These are phyloP conservation scores for Strombidium stylifer DNA, from an alignment of 73 alveolate genomes.

Conservation along the genomic window DNA sequence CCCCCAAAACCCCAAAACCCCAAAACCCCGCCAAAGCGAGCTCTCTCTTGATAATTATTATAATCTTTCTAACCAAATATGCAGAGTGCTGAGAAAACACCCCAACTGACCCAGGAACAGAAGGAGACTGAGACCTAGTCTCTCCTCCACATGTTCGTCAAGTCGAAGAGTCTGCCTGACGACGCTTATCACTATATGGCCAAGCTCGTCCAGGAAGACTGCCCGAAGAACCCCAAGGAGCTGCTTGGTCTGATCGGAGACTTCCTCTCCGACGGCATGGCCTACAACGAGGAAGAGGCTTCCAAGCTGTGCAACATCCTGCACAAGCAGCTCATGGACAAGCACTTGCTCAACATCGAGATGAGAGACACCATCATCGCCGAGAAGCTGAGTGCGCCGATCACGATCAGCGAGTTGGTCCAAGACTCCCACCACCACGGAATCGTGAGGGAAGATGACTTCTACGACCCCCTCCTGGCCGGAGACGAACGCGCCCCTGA, in stretches of 20 bases:
- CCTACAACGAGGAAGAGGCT: slow-evolving; percentile 84
- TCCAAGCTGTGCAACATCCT: slow-evolving; percentile 71
- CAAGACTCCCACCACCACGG: slow-evolving; percentile 56
- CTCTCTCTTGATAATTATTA: too few species aligned
- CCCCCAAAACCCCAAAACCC: too few species aligned
- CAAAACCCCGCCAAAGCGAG: too few species aligned
- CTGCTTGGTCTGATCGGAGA: slow-evolving; percentile 86
- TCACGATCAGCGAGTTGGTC: slow-evolving; percentile 69
- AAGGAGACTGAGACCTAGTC: slow-evolving; percentile 11
- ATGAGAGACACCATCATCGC: slow-evolving; percentile 85
- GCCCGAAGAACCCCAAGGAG: slow-evolving; percentile 89
- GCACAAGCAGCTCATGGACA: slow-evolving; percentile 62
- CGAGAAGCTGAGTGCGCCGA: slow-evolving; percentile 69
- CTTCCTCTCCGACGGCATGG: slow-evolving; percentile 92
- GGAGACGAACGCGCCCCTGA: slow-evolving; percentile 61
- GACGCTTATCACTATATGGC: slow-evolving; percentile 73
- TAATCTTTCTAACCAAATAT: too few species aligned
- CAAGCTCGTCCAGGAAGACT: slow-evolving; percentile 87
- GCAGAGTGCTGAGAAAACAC: too few species aligned
- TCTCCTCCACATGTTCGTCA: slow-evolving; percentile 15
- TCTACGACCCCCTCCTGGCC: slow-evolving; percentile 69
- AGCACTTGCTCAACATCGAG: slow-evolving; percentile 46
- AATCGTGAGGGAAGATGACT: slow-evolving; percentile 70
- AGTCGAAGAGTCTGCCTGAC: slow-evolving; percentile 30
- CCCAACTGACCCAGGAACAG: slow-evolving; percentile 4